phyloP scores from a whole-genome alignment of 2,329 filamentous ascomycete species.

The Westerdykella aurantiaca region DNA sequence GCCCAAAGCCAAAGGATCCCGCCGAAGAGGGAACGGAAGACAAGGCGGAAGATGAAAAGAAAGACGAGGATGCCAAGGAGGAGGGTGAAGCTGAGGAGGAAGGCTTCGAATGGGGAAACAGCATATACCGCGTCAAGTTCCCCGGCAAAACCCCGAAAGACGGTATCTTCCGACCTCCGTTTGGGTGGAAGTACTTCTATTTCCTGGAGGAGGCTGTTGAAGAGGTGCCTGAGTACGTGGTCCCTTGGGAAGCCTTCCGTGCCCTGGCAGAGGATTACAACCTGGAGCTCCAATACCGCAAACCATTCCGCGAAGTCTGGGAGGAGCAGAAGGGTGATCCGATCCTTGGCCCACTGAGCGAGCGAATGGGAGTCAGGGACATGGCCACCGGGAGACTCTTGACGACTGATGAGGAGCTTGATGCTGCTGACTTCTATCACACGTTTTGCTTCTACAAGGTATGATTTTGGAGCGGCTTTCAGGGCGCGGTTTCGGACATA shows the following conservation, averaged over 20 bases:
- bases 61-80: constrained; percentile 31
- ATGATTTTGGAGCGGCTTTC: constrained; percentile 32
- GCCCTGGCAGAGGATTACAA: constrained; percentile 95
- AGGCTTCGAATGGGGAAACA: constrained; percentile 80
- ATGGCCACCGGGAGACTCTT: constrained; percentile 60
- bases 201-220: constrained; percentile 94
- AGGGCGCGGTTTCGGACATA: not conserved
- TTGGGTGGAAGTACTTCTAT: constrained; percentile 97
- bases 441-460: constrained; percentile 98
- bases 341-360: constrained; percentile 74
- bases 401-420: constrained; percentile 81
- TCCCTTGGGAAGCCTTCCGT: constrained; percentile 96
- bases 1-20: constrained; percentile 29
- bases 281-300: constrained; percentile 89
- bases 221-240: constrained; percentile 93
- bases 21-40: constrained; percentile 33
- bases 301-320: constrained; percentile 87
- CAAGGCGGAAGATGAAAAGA: constrained; percentile 34
- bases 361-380: constrained; percentile 90
- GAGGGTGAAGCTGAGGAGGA: constrained; percentile 45
- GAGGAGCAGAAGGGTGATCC: constrained; percentile 81
- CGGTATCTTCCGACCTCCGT: constrained; percentile 88
- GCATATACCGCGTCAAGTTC: constrained; percentile 86
- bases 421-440: constrained; percentile 77
- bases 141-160: constrained; percentile 75